phyloP scores from a whole-genome alignment of 139 green algal genomes.

The Closterium sp. region DNA sequence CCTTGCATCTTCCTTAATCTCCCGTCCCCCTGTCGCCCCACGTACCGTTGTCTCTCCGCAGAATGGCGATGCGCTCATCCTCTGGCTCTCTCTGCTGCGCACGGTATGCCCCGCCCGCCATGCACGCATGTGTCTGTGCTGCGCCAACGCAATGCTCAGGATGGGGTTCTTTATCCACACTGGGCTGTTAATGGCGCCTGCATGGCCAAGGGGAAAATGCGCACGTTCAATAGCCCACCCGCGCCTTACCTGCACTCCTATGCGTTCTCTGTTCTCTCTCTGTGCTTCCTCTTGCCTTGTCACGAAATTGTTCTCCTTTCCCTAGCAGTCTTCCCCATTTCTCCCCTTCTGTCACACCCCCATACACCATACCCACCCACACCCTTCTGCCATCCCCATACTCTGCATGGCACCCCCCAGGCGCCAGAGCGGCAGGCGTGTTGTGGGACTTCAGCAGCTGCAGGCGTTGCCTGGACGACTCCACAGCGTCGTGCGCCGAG shows the following conservation, averaged over 20 bases:
- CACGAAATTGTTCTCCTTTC: not conserved
- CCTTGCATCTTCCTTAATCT: too few relatives aligned
- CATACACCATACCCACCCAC: too few relatives aligned
- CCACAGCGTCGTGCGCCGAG: conserved; percentile 17
- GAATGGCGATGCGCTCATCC: not conserved
- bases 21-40: too few relatives aligned
- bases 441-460: conserved; percentile 12
- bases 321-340: not conserved
- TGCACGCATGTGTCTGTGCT: too few relatives aligned
- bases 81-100: not conserved
- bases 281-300: not conserved
- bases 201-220: too few relatives aligned
- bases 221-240: too few relatives aligned
- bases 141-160: too few relatives aligned
- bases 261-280: not conserved
- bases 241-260: not conserved
- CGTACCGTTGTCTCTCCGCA: not conserved
- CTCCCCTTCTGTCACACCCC: not conserved
- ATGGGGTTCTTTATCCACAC: too few relatives aligned
- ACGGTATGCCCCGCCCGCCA: not conserved
- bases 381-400: not conserved
- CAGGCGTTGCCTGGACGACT: conserved; percentile 25
- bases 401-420: not conserved
- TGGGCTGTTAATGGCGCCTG: too few relatives aligned
- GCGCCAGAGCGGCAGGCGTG: not conserved